Evolutionary conservation across 202 grass and related monocot genomes (phyloP).

Genomic region (Schoenoplectus tabernaemontani): DNA sequence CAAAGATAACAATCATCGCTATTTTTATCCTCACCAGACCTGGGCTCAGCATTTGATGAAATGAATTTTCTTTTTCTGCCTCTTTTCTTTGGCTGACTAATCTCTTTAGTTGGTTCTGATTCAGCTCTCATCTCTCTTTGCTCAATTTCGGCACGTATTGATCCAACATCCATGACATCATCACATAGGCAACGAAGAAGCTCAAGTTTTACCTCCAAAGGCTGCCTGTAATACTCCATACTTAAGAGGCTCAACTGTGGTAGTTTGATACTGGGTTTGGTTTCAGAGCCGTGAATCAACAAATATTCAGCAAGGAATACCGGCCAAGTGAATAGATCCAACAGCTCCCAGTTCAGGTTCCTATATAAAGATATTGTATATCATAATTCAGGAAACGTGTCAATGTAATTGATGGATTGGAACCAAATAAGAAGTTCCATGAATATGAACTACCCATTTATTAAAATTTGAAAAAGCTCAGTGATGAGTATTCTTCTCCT

Average conservation of each 20-base stretch:
- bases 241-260: constrained; percentile 55
- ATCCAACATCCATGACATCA: constrained; percentile 63
- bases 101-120: constrained; percentile 41
- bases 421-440: background rate
- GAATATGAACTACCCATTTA: background rate
- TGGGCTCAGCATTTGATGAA: constrained; percentile 23
- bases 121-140: constrained; percentile 40
- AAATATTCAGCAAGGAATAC: constrained; percentile 87
- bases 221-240: constrained; percentile 75
- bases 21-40: constrained; percentile 58
- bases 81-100: constrained; percentile 19
- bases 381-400: background rate
- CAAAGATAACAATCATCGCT: constrained; percentile 91
- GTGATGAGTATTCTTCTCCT: background rate
- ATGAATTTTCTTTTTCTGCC: constrained; percentile 40
- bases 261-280: constrained; percentile 53
- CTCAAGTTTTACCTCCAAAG: constrained; percentile 66
- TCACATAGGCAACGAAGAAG: constrained; percentile 71
- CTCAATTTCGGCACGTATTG: constrained; percentile 59
- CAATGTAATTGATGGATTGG: background rate
- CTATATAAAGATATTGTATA: constrained; percentile 37
- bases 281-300: constrained; percentile 51
- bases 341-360: constrained; percentile 94
- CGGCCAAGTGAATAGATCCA: constrained; percentile 93
- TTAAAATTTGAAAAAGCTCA: background rate